phyloP scores from a whole-genome alignment of 2,329 filamentous ascomycete genomes.

The Stemphylium lycopersici region DNA sequence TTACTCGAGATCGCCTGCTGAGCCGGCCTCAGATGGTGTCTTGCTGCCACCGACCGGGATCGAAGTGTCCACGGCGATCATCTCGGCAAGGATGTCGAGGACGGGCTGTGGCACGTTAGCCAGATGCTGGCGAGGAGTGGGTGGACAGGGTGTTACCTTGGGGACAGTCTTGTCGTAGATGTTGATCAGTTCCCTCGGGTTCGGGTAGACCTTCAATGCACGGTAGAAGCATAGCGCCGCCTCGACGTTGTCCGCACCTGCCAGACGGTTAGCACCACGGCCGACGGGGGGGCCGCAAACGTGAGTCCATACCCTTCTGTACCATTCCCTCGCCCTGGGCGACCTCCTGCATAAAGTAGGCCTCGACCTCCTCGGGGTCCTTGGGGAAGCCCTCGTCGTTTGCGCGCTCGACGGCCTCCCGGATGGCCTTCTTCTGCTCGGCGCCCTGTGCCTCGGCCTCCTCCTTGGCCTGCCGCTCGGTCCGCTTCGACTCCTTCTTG shows the following conservation, averaged over 20 bases:
- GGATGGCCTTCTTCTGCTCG: conserved; percentile 75
- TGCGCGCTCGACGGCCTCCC: conserved; percentile 75
- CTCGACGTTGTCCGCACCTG: conserved; percentile 74
- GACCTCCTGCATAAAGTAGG: conserved; percentile 96
- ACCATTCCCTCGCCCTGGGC: conserved; percentile 84
- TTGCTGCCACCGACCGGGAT: conserved; percentile 50
- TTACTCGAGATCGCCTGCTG: conserved; percentile 44
- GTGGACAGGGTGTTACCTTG: conserved; percentile 65
- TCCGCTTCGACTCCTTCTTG: conserved; percentile 76
- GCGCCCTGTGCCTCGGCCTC: conserved; percentile 69
- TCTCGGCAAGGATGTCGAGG: conserved; percentile 93
- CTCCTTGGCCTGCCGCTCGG: conserved; percentile 74
- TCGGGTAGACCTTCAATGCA: conserved; percentile 97
- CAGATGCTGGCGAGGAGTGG: neutral
- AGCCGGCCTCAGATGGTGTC: conserved; percentile 44
- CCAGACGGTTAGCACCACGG: conserved; percentile 20
- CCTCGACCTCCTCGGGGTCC: conserved; percentile 90
- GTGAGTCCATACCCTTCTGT: conserved; percentile 68
- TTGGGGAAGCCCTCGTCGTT: conserved; percentile 90
- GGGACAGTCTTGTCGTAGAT: conserved; percentile 99
- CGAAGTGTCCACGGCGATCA: conserved; percentile 89
- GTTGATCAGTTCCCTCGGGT: conserved; percentile 86
- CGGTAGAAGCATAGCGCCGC: conserved; percentile 97
- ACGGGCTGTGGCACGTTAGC: conserved; percentile 67
- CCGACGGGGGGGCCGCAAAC: neutral